phyloP scores from a whole-genome alignment of 192 early-diverging fungal genomes.

The Coemansia sp. region DNA sequence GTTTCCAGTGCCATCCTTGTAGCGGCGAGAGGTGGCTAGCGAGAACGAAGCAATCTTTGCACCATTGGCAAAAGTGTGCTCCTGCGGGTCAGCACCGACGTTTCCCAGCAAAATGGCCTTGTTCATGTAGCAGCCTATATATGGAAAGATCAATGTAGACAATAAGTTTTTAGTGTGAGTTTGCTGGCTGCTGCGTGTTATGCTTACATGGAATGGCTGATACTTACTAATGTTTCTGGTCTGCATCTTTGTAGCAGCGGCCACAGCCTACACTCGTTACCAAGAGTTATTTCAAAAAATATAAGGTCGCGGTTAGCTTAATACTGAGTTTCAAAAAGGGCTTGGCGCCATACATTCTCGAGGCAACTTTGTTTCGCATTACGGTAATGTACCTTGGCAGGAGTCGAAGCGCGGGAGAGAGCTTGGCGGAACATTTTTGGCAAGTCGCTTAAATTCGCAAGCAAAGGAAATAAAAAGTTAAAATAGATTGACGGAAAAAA shows the following conservation, averaged over 20 bases:
- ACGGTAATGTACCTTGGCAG: constrained; percentile 29
- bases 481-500: neutral
- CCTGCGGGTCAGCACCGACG: constrained; percentile 64
- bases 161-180: neutral
- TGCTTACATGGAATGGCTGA: neutral
- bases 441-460: neutral
- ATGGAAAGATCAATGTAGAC: neutral
- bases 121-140: constrained; percentile 51
- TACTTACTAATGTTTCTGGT: constrained; percentile 28
- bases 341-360: neutral
- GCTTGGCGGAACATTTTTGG: constrained; percentile 31
- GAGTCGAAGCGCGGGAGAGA: constrained; percentile 21
- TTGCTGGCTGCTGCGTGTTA: too few species aligned
- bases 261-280: constrained; percentile 15
- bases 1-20: constrained; percentile 68
- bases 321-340: neutral
- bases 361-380: neutral
- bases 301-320: neutral
- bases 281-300: neutral
- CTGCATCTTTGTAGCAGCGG: constrained; percentile 24
- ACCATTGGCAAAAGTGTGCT: constrained; percentile 48
- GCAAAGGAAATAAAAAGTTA: neutral
- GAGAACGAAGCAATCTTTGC: constrained; percentile 60
- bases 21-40: constrained; percentile 66
- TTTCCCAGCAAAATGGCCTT: constrained; percentile 68